Evolutionary conservation across 2,329 filamentous ascomycete genomes (phyloP), one percentile per base, ranked within the genome.

Genomic region (Ceratocystis lukuohia): DNA sequence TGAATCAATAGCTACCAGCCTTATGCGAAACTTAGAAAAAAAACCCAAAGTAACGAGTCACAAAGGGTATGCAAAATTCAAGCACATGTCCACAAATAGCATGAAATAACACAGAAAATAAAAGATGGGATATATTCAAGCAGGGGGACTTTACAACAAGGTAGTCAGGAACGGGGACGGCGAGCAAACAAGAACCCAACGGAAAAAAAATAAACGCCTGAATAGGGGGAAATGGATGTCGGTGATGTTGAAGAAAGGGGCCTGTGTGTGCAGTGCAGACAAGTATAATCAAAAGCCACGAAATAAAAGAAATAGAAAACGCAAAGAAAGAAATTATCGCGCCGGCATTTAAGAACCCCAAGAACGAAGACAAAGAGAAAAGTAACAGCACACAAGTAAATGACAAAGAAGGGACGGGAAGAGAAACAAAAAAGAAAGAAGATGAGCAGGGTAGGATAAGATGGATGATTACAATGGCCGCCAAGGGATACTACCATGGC

Each of bases 361-460:
- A 25, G 22, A 53, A 53, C 48, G 22, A 53, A 41, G 41, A 64
- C 50, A 64, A 46, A n/a, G 53, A 46, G 46, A 65, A 48, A 62
- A 20, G 45, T 22, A 66, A 66, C 17, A 45, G 37, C 33, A 15
- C 69, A 70, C 69, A 70, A 71, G 46, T 8, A 20, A n/a, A 61
- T 10, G 50, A 48, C 5, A 28, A 53, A 12, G 33, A 44, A 56
- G n/a, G 46, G 20, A 50, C 28, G 37, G 12, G 30, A 37, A 22
- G 33, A 44, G 15, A 22, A 59, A 10, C 48, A 65, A n/a, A 46
- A 45, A 33, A 30, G 12, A 59, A 37, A 15, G 62, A 45, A 56
- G 45, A 20, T 25, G 30, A 37, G 20, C 48, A 46, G 25, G 45
- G 15, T 45, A 8, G 10, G 53, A 56, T 59, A 30, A 25, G 17